These are phyloP conservation scores for Cercophora sp. DNA, from an alignment of 495 filamentous ascomycete genomes.

Conservation along the genomic window DNA sequence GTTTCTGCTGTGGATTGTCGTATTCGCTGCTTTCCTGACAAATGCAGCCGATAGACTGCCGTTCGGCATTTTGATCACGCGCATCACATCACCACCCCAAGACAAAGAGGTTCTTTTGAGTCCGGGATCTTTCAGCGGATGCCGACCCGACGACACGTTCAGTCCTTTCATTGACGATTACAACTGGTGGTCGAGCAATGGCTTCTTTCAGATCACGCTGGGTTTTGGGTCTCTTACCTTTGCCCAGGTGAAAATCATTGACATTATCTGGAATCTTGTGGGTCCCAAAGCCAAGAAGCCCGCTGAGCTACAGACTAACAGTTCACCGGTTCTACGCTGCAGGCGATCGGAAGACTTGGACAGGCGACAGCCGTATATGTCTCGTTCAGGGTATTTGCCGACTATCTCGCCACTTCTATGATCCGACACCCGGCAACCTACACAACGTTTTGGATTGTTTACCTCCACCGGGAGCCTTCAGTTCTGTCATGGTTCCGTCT, in stretches of 20 bases:
- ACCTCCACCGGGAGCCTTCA: background rate
- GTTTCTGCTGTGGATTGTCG: too few relatives aligned
- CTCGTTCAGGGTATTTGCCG: slow-evolving; percentile 8
- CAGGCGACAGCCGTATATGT: background rate
- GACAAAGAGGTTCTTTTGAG: too few relatives aligned
- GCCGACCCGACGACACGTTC: slow-evolving; percentile 2
- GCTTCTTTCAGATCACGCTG: slow-evolving; percentile 9
- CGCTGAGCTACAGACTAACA: background rate
- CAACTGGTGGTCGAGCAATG: background rate
- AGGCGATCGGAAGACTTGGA: slow-evolving; percentile 2
- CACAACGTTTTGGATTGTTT: slow-evolving; percentile 6
- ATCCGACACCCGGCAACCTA: background rate
- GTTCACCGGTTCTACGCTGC: background rate
- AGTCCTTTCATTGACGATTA: background rate
- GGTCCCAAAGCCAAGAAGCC: background rate
- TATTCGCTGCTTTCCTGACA: too few relatives aligned
- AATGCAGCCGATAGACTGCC: background rate
- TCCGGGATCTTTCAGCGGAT: background rate
- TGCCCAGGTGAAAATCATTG: slow-evolving; percentile 7
- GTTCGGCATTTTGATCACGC: background rate
- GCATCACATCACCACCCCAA: too few relatives aligned
- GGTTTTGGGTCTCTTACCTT: slow-evolving; percentile 3
- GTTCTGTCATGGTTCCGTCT: background rate
- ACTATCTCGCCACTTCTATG: background rate
- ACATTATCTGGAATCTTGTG: slow-evolving; percentile 5